Conservation (phyloP, 2,329 filamentous ascomycete genomes). For the Microdochium nivale region DNA sequence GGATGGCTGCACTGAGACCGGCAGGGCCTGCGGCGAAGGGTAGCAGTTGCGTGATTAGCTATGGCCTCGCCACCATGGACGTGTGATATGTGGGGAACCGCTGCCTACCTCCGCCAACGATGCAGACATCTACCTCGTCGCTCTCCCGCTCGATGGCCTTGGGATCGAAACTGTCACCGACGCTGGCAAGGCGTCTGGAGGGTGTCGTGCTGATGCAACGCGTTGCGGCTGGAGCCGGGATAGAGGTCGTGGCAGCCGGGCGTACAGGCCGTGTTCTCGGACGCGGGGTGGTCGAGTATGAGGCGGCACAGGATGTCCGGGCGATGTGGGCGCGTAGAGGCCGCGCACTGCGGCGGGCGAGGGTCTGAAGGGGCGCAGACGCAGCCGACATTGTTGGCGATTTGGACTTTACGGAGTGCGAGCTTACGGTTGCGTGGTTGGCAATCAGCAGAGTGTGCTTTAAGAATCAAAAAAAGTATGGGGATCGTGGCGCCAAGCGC, state of each 20-base stretch:
- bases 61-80: not conserved
- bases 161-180: slow-evolving; percentile 56
- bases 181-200: slow-evolving; percentile 17
- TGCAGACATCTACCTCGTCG: slow-evolving; percentile 93
- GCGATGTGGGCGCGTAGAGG: slow-evolving; percentile 11
- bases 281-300: slow-evolving; percentile 11
- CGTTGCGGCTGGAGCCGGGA: slow-evolving; percentile 6
- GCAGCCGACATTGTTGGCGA: slow-evolving; percentile 13
- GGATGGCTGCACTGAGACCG: slow-evolving; percentile 85
- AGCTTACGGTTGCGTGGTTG: not conserved
- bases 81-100: not conserved
- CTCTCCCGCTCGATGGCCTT: slow-evolving; percentile 70
- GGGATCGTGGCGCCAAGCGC: not conserved
- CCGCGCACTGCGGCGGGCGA: slow-evolving; percentile 15
- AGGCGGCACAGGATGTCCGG: slow-evolving; percentile 8
- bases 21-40: slow-evolving; percentile 55
- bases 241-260: slow-evolving; percentile 5
- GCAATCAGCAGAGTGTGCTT: not conserved
- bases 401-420: not conserved
- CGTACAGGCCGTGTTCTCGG: slow-evolving; percentile 7
- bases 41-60: not conserved
- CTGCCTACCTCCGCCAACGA: slow-evolving; percentile 71
- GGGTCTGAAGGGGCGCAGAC: slow-evolving; percentile 14
- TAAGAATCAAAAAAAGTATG: not conserved
- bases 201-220: slow-evolving; percentile 28